Percentiles rank a stretch among this genome's conserved stretches.
Evolutionary conservation across 495 filamentous ascomycete genomes (phyloP).

Genomic region (Mytilinidion resinicola): DNA sequence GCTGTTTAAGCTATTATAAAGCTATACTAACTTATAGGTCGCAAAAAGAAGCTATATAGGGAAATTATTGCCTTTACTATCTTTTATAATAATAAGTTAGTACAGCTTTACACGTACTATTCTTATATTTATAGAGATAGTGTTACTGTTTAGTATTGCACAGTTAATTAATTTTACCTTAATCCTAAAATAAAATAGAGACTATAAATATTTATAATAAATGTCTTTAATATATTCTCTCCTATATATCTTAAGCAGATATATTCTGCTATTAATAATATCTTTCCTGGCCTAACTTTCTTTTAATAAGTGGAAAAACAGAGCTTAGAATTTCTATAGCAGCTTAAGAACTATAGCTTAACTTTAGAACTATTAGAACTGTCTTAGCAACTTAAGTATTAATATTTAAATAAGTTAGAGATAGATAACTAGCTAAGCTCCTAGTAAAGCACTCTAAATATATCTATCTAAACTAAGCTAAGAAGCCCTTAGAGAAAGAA

Average conservation of each 20-base stretch:
- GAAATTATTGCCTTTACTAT: background rate
- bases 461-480: background rate
- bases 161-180: background rate
- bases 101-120: background rate
- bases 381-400: background rate
- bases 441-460: background rate
- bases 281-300: background rate
- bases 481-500: background rate
- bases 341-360: background rate
- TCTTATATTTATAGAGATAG: background rate
- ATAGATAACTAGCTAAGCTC: background rate
- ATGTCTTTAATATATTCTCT: slow-evolving; percentile 1
- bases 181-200: background rate
- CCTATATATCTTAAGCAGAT: background rate
- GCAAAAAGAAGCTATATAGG: background rate
- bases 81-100: background rate
- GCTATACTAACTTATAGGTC: background rate
- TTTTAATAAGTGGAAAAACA: background rate
- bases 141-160: background rate
- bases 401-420: background rate
- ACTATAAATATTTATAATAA: background rate
- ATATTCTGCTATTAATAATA: background rate
- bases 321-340: background rate
- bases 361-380: background rate
- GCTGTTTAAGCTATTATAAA: slow-evolving; percentile 1